Base-by-base conservation (phyloP, 768 basidiomycete genomes). In the Trametes sanguinea region DNA sequence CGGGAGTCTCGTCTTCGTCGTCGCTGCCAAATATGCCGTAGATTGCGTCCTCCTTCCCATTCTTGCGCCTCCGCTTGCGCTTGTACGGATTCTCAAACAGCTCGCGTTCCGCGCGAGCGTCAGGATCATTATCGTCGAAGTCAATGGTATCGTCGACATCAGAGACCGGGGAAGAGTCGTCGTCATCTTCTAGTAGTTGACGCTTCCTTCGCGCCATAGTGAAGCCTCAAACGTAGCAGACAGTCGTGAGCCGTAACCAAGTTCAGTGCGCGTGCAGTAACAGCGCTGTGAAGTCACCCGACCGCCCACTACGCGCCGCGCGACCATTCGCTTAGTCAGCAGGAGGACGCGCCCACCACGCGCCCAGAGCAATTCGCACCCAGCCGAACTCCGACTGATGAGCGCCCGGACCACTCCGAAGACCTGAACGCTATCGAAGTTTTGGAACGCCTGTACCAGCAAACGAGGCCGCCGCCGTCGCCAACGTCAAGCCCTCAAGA, bases 21-120 rank as follows among this genome's bases (percentile, higher is more conserved):
- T 89, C 85, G 4, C 86, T 84, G 2, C 77, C 89, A 74, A 90
- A 92, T 0, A 90, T 76, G 4, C 91, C 92, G 68, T 92, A 91
- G n/a, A 85, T 74, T 1, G 85, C 85, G 62, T 88, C 87, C 57
- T 94, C 89, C 69, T 87, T 88, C 29, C 79, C 85, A 59, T 84
- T 80, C 73, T 75, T 85, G 63, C 85, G 79, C 62, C 86, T 81
- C 57, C 85, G 83, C 71, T 91, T 93, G 67, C 82, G 78, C 64
- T 83, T 77, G 76, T 92, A 92, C 3, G 91, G 90, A 63, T 91
- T 83, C 69, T 87, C 82, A 72, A 92, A 92, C 7, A 92, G 82
- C 37, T 82, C 83, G 9, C 87, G 88, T 71, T 93, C 92, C 37
- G 85, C 93, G 37, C 84, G 81, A 11, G 79, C 79, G 69, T 89